Conservation (phyloP, 192 early-diverging fungal species). For the Coemansia sp. region DNA sequence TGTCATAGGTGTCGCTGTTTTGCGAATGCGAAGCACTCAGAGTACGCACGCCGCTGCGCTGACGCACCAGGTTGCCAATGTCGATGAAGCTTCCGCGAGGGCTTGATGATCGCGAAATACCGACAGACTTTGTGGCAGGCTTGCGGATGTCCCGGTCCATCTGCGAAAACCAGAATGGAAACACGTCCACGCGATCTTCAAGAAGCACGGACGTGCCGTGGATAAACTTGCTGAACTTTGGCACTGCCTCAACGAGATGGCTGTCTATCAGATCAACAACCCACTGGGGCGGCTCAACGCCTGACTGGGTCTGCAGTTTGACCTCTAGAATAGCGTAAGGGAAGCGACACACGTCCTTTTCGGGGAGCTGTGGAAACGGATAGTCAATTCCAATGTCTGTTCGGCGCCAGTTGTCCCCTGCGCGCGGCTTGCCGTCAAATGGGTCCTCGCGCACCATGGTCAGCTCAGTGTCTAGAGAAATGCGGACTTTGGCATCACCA, state of each 20-base stretch:
- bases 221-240: slow-evolving; percentile 98
- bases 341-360: slow-evolving; percentile 79
- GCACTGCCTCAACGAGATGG: slow-evolving; percentile 90
- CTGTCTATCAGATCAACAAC: slow-evolving; percentile 86
- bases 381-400: slow-evolving; percentile 76
- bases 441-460: slow-evolving; percentile 96
- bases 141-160: slow-evolving; percentile 93
- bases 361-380: slow-evolving; percentile 78
- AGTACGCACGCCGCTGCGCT: slow-evolving; percentile 12
- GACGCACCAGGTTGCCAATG: slow-evolving; percentile 29
- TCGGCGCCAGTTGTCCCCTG: slow-evolving; percentile 89
- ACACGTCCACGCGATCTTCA: slow-evolving; percentile 73
- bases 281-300: slow-evolving; percentile 91
- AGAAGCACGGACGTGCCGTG: slow-evolving; percentile 90
- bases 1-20: slow-evolving; percentile 23
- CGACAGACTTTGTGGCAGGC: slow-evolving; percentile 60
- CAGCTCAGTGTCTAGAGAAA: slow-evolving; percentile 94
- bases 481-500: slow-evolving; percentile 87
- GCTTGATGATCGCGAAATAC: slow-evolving; percentile 50
- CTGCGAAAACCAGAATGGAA: slow-evolving; percentile 95
- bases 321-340: slow-evolving; percentile 97
- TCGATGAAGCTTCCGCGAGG: slow-evolving; percentile 44
- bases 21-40: slow-evolving; percentile 27
- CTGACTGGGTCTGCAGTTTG: slow-evolving; percentile 93
- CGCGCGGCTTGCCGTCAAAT: slow-evolving; percentile 62